Base-by-base conservation (phyloP, 805 yeast species). In the Starmerella sirachaensis region DNA sequence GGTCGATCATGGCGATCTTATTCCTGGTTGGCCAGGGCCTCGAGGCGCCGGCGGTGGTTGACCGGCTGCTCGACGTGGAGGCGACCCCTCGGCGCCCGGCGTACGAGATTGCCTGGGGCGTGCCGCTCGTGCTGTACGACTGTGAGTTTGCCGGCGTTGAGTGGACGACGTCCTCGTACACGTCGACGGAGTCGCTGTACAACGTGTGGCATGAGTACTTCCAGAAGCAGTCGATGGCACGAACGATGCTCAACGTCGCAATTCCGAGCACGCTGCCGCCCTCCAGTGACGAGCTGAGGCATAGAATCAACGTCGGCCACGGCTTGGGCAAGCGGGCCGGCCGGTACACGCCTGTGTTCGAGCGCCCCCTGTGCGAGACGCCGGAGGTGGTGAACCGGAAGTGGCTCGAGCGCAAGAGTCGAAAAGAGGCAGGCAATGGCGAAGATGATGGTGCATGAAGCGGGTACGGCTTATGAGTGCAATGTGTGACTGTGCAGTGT, bases 1-100 rank as follows among this genome's bases (percentile, higher is more conserved):
- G 98, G 41, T 85, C 94, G 49, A 91, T 91, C 91, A 72, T 85
- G 63, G 94, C 94, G 0, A 64, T 80, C 9, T 56, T 91, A 39
- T 72, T 91, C 37, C 59, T 79, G 18, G 75, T 85, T 6, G 98
- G 95, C 0, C 94, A 85, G 57, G 64, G 64, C 12, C 65, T 71
- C 16, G 98, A 91, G 56, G 40, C 55, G 0, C 78, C 84, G 0
- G 51, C 57, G 1, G 57, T 84, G 0, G 64, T 91, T 1, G 56
- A 58, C 10, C 68, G 72, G 2, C 60, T 91, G 41, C 56, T 86
- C 30, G 69, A 88, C 50, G 60, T 72, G 1, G 64, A 63, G 4
- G 61, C 58, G 27, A 63, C 60, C 35, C 83, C 93, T 0, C 60
- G 72, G 21, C 74, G 77, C 46, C 98, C 98, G 1, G 60, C 68